Conservation (phyloP, 163 green algal species). For the Chlorella variabilis region DNA sequence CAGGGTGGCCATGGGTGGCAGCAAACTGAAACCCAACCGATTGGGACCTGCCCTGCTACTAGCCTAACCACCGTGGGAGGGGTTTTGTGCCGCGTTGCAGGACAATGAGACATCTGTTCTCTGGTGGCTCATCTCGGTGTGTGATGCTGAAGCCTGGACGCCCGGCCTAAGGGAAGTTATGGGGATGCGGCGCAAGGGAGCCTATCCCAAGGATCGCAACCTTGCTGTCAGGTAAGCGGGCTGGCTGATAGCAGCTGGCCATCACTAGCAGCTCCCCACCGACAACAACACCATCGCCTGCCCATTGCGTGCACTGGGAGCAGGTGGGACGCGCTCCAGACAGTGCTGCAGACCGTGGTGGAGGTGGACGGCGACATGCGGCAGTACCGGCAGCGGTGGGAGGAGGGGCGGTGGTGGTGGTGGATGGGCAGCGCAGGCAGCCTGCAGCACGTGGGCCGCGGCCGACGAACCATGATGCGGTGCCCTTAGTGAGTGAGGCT, state of each 20-base stretch:
- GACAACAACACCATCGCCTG: not conserved
- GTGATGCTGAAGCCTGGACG: not conserved
- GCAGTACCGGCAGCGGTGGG: slow-evolving; percentile 1
- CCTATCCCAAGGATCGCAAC: slow-evolving; percentile 24
- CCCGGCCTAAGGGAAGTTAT: not conserved
- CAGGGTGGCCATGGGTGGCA: not conserved
- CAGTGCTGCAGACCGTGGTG: not conserved
- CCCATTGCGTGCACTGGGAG: not conserved
- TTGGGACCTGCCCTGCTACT: not conserved
- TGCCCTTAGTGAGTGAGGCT: not conserved
- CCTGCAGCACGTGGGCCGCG: not conserved
- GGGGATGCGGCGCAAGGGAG: not conserved
- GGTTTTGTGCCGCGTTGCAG: not conserved
- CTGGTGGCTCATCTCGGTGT: slow-evolving; percentile 11
- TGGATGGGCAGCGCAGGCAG: not conserved
- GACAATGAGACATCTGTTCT: not conserved
- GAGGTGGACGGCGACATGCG: not conserved
- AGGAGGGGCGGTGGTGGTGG: slow-evolving; percentile 26
- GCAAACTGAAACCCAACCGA: not conserved
- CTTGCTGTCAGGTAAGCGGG: not conserved
- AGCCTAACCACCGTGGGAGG: not conserved
- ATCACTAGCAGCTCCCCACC: not conserved
- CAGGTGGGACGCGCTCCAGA: slow-evolving; percentile 7
- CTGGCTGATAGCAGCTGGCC: not conserved
- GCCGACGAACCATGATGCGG: not conserved